A percentile compares a stretch with the other conserved stretches of the same genome.
Evolutionary conservation across 805 yeast species (phyloP).

Genomic region (Wickerhamomyces hampshirensis): DNA sequence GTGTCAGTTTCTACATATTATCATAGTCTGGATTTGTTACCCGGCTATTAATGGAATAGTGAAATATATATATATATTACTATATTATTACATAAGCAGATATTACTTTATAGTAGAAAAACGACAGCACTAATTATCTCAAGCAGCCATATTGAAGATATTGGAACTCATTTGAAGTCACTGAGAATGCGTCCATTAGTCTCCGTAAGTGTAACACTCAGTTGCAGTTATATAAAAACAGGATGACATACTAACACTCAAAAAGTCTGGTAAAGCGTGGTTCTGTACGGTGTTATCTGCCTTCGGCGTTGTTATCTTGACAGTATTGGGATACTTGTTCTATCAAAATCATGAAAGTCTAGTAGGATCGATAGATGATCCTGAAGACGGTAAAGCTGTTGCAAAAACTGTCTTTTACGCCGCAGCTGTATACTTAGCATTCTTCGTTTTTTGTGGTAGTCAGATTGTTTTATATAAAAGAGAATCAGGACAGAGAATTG

Average conservation of each 20-base stretch:
- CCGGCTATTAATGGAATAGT: no score
- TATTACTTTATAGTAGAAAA: no score
- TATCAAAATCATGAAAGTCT: slow-evolving; percentile 79
- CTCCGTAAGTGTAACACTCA: slow-evolving; percentile 31
- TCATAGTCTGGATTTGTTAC: no score
- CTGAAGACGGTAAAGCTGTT: slow-evolving; percentile 90
- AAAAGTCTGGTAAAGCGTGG: slow-evolving; percentile 81
- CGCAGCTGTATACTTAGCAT: slow-evolving; percentile 71
- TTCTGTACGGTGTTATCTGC: slow-evolving; percentile 91
- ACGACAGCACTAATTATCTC: no score
- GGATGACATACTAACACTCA: slow-evolving; percentile 6
- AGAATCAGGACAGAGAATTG: slow-evolving; percentile 25
- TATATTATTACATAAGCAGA: no score
- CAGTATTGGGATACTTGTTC: slow-evolving; percentile 81
- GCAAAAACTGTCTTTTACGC: slow-evolving; percentile 90
- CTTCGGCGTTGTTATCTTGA: slow-evolving; percentile 83
- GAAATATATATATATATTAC: no score
- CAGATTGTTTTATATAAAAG: slow-evolving; percentile 65
- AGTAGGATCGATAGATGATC: slow-evolving; percentile 89
- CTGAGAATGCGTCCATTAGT: slow-evolving; percentile 41
- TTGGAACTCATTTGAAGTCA: no score
- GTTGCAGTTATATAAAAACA: background rate
- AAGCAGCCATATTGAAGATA: slow-evolving; percentile 3
- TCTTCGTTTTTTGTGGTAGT: slow-evolving; percentile 86
- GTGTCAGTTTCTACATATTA: no score